A percentile compares a stretch with the other conserved stretches of the same genome.
These are phyloP conservation scores for Xylaria sp. DNA, from an alignment of 2,329 filamentous ascomycete genomes.

Conservation along the genomic window DNA sequence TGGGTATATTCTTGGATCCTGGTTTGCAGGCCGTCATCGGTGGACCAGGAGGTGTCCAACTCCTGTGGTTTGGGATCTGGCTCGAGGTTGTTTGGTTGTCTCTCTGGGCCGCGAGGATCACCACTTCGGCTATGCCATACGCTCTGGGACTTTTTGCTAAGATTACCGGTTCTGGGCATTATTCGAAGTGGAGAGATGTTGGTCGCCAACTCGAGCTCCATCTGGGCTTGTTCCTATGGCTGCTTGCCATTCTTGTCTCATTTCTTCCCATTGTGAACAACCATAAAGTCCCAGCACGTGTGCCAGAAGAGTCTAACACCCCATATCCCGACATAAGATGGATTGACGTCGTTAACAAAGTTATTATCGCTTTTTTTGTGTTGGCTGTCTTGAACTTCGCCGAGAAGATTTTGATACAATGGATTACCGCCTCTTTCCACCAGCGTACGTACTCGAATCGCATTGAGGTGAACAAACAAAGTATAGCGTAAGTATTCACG, in stretches of 20 bases:
- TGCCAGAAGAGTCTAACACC: slow-evolving; percentile 55
- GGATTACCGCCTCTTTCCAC: slow-evolving; percentile 95
- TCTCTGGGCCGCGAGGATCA: slow-evolving; percentile 77
- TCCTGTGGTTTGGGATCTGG: slow-evolving; percentile 96
- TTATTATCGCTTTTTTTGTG: slow-evolving; percentile 87
- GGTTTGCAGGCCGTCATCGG: slow-evolving; percentile 61
- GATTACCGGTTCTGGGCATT: slow-evolving; percentile 81
- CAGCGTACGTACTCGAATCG: slow-evolving; percentile 88
- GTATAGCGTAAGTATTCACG: slow-evolving; percentile 67
- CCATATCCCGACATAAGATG: slow-evolving; percentile 66
- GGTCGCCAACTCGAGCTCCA: slow-evolving; percentile 87
- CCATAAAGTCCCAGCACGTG: slow-evolving; percentile 55
- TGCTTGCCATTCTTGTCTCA: slow-evolving; percentile 84
- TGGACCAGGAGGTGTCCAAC: slow-evolving; percentile 75
- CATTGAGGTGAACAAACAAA: slow-evolving; percentile 92
- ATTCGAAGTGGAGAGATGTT: slow-evolving; percentile 93
- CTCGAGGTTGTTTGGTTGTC: slow-evolving; percentile 92
- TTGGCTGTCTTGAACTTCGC: slow-evolving; percentile 81
- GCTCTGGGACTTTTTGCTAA: slow-evolving; percentile 67
- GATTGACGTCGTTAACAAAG: slow-evolving; percentile 83
- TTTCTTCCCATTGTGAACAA: slow-evolving; percentile 83
- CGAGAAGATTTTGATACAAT: slow-evolving; percentile 93
- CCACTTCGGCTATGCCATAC: slow-evolving; percentile 61
- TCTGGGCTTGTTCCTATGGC: slow-evolving; percentile 90
- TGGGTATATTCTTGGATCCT: slow-evolving; percentile 67